Evolutionary conservation across 441 rosid species (phyloP).

Genomic region (Lepidium campestre): DNA sequence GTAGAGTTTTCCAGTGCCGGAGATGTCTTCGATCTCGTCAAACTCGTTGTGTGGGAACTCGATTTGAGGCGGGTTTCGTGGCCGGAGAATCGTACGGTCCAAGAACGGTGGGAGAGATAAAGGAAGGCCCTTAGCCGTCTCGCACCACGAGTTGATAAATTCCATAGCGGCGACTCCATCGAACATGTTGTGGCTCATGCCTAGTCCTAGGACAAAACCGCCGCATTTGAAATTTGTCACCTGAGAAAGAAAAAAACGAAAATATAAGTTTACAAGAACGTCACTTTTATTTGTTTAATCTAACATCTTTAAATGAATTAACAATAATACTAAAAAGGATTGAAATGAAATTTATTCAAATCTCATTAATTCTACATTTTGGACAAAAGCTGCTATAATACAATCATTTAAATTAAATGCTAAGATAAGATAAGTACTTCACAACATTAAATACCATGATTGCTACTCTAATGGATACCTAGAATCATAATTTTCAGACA

Average conservation of each 20-base stretch:
- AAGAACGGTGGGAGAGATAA: conserved; percentile 47
- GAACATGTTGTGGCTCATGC: conserved; percentile 70
- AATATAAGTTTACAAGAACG: neutral
- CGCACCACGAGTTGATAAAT: conserved; percentile 76
- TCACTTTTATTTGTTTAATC: too few relatives aligned
- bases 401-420: neutral
- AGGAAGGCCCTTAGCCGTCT: conserved; percentile 61
- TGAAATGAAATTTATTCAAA: neutral
- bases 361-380: neutral
- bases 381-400: neutral
- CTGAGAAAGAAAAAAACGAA: conserved; percentile 25
- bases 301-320: too few relatives aligned
- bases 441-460: neutral
- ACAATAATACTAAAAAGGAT: neutral
- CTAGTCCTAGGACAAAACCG: conserved; percentile 59
- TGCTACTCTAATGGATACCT: neutral
- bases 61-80: conserved; percentile 46
- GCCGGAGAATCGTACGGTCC: conserved; percentile 54
- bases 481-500: neutral
- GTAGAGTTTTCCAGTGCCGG: conserved; percentile 40
- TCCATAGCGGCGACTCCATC: conserved; percentile 73
- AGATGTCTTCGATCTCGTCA: conserved; percentile 57
- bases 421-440: neutral
- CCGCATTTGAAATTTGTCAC: conserved; percentile 74
- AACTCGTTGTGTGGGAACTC: conserved; percentile 66